phyloP scores from a whole-genome alignment of 441 rosid genomes.

The Raphanus hybrid region DNA sequence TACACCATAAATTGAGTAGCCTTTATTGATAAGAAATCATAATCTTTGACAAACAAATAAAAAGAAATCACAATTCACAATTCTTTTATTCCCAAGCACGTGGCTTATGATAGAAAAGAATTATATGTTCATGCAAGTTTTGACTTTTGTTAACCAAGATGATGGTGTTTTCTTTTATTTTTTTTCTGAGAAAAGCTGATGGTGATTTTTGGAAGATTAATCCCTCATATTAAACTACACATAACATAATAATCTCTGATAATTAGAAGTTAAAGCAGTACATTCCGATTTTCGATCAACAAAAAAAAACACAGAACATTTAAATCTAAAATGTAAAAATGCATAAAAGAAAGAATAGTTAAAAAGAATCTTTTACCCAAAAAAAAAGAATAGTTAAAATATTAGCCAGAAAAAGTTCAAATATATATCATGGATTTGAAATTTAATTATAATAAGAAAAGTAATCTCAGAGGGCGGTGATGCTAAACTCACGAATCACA shows the following conservation, averaged over 20 bases:
- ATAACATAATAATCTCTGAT: not conserved
- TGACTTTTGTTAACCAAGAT: not conserved
- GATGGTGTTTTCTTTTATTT: not conserved
- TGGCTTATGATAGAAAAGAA: slow-evolving; percentile 13
- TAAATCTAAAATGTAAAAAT: not conserved
- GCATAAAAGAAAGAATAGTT: not conserved
- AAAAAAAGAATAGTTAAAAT: not conserved
- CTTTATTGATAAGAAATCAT: slow-evolving; percentile 26
- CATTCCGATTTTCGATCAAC: not conserved
- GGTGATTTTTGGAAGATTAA: not conserved
- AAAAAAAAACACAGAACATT: not conserved
- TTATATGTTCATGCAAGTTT: not conserved
- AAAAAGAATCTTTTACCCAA: not conserved
- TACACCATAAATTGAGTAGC: slow-evolving; percentile 4
- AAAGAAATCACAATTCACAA: not conserved
- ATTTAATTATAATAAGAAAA: not conserved
- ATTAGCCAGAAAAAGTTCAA: not conserved
- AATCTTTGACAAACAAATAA: not conserved
- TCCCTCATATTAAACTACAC: not conserved
- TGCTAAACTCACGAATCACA: too few species aligned
- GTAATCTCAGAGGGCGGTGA: too few species aligned
- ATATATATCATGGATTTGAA: not conserved
- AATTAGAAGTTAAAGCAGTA: not conserved
- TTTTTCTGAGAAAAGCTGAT: not conserved
- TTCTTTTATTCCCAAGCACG: slow-evolving; percentile 17